Evolutionary conservation across 2,329 filamentous ascomycete species (phyloP).

Genomic region (Venturia oleaginea): DNA sequence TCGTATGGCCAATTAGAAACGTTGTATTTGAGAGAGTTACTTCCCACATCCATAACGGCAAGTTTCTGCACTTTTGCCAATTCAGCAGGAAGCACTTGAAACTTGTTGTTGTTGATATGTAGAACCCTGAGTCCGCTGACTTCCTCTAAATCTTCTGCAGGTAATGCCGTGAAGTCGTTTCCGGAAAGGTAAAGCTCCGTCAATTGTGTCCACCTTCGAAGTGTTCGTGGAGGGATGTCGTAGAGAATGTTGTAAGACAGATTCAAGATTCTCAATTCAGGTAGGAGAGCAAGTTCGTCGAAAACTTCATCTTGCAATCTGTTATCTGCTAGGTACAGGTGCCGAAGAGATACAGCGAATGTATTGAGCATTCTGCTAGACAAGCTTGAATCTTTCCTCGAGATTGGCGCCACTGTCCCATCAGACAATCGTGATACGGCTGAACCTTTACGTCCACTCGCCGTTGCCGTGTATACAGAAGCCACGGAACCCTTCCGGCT

Average conservation of each 20-base stretch:
- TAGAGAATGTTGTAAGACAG: conserved; percentile 91
- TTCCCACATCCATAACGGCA: conserved; percentile 85
- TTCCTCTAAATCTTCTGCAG: conserved; percentile 89
- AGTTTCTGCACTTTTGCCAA: conserved; percentile 90
- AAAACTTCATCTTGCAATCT: conserved; percentile 91
- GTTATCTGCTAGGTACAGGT: conserved; percentile 88
- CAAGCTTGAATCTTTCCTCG: conserved; percentile 81
- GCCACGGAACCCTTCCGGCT: conserved; percentile 75
- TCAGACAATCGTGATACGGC: conserved; percentile 62
- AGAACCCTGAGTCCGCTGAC: conserved; percentile 78
- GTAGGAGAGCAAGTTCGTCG: conserved; percentile 74
- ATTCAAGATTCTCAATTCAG: conserved; percentile 81
- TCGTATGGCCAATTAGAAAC: conserved; percentile 98
- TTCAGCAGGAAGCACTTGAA: conserved; percentile 91
- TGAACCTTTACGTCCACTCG: conserved; percentile 76
- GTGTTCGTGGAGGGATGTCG: conserved; percentile 80
- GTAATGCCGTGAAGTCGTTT: conserved; percentile 84
- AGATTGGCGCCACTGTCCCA: conserved; percentile 43
- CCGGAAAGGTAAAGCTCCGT: conserved; percentile 90
- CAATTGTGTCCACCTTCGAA: conserved; percentile 82
- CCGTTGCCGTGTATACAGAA: conserved; percentile 57
- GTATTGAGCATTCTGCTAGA: conserved; percentile 74
- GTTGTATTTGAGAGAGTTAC: conserved; percentile 95
- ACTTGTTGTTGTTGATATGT: conserved; percentile 96
- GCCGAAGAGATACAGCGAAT: conserved; percentile 75